A percentile compares a stretch with the other conserved stretches of the same genome.
These are phyloP conservation scores for Boletus rubescentipes DNA, from an alignment of 768 basidiomycete species.

Conservation along the genomic window DNA sequence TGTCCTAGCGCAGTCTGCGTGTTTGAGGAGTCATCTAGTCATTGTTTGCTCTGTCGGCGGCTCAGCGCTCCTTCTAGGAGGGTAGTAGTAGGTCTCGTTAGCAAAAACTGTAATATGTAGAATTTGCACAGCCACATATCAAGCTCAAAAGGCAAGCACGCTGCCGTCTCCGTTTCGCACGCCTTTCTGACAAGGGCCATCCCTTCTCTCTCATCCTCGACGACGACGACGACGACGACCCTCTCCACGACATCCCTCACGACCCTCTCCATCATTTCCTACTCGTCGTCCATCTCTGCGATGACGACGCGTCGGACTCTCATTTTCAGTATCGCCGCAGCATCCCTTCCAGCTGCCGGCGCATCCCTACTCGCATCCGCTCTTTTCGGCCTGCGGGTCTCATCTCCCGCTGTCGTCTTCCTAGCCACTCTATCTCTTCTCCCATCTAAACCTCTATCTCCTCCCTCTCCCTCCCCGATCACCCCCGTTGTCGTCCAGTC, in stretches of 20 bases:
- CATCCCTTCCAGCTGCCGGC: constrained; percentile 24
- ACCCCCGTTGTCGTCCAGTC: constrained; percentile 75
- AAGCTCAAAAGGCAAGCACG: constrained; percentile 32
- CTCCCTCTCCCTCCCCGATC: constrained; percentile 56
- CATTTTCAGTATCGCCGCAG: constrained; percentile 20
- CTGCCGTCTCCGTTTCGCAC: constrained; percentile 28
- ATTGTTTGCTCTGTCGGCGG: background rate
- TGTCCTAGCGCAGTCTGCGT: constrained; percentile 9
- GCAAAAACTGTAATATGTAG: background rate
- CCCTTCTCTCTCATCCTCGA: constrained; percentile 20
- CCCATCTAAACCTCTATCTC: constrained; percentile 44
- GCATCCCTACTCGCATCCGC: constrained; percentile 31
- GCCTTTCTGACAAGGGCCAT: constrained; percentile 26
- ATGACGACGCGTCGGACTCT: constrained; percentile 29
- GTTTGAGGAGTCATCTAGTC: constrained; percentile 13
- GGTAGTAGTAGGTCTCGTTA: background rate
- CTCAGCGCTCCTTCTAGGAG: no score
- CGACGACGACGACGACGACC: constrained; percentile 34
- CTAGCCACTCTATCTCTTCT: constrained; percentile 62
- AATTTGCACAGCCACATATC: constrained; percentile 28
- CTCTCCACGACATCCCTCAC: constrained; percentile 7
- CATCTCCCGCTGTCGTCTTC: constrained; percentile 67
- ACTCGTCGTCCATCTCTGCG: constrained; percentile 1
- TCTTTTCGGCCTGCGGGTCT: constrained; percentile 57
- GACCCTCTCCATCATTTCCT: background rate